Conservation (phyloP, 1,284 basidiomycete genomes). For the Sanghuangporus baumii region DNA sequence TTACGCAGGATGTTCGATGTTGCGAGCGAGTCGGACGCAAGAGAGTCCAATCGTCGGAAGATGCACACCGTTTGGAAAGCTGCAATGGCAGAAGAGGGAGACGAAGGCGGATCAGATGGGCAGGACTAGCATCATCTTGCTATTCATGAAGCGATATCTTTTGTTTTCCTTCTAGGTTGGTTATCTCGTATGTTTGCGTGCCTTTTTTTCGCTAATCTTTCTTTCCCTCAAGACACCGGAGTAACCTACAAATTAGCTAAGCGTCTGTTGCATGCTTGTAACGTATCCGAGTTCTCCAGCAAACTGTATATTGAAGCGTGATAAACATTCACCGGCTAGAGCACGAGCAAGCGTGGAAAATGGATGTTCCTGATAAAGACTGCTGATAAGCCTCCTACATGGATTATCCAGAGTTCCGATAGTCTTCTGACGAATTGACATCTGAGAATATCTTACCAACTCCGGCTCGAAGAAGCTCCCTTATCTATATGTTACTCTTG, state of each 20-base stretch:
- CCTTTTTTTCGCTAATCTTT: neutral
- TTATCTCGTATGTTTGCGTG: neutral
- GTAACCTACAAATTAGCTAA: neutral
- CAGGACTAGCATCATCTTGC: neutral
- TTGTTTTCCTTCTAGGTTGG: neutral
- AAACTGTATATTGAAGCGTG: neutral
- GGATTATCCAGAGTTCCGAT: neutral
- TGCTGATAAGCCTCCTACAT: neutral
- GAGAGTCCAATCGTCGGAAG: conserved; percentile 74
- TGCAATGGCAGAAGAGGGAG: conserved; percentile 39
- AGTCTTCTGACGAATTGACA: neutral
- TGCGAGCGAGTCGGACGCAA: conserved; percentile 69
- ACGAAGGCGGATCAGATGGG: neutral
- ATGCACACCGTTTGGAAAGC: conserved; percentile 79
- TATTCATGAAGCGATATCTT: neutral
- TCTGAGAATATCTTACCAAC: neutral
- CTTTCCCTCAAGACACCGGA: neutral
- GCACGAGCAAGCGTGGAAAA: neutral
- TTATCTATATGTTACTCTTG: neutral
- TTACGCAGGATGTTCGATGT: conserved; percentile 67
- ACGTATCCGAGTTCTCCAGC: neutral
- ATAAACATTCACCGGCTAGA: neutral
- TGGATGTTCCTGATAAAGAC: neutral
- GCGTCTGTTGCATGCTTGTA: neutral
- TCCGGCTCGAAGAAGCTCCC: neutral